Evolutionary conservation across 805 yeast genomes (phyloP).

Genomic region (Candida sphagnicola): DNA sequence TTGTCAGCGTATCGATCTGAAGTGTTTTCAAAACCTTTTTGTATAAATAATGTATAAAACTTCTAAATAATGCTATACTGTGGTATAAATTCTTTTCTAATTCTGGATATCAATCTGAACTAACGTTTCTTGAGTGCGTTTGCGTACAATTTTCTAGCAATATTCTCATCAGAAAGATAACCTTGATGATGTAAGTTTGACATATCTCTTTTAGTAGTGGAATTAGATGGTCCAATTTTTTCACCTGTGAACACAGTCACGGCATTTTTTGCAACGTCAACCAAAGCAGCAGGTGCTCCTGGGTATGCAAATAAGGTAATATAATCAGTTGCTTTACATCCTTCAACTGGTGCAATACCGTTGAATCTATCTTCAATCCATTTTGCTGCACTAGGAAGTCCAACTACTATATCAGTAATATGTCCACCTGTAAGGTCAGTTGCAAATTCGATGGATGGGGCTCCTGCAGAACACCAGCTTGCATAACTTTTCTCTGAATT

Average conservation of each 20-base stretch:
- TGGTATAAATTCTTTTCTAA: too few relatives aligned
- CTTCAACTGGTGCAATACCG: conserved; percentile 41
- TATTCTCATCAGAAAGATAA: not conserved
- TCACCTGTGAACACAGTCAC: not conserved
- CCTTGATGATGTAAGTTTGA: not conserved
- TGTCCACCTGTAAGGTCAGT: conserved; percentile 23
- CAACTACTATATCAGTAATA: conserved; percentile 15
- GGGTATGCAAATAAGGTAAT: conserved; percentile 40
- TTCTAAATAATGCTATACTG: too few relatives aligned
- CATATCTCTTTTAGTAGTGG: not conserved
- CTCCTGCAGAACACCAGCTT: conserved; percentile 25
- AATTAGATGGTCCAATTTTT: conserved; percentile 1
- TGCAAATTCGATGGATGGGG: conserved; percentile 25
- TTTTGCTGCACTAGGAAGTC: conserved; percentile 17
- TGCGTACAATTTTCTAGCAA: too few relatives aligned
- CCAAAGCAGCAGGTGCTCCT: conserved; percentile 14
- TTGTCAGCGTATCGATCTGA: too few relatives aligned
- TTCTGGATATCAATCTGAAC: too few relatives aligned
- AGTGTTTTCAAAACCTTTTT: too few relatives aligned
- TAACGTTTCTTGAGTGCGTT: too few relatives aligned
- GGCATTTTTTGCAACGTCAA: not conserved
- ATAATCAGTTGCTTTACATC: conserved; percentile 52
- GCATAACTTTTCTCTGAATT: conserved; percentile 19
- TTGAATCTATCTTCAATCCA: conserved; percentile 18
- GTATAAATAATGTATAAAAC: too few relatives aligned